Base-by-base conservation (phyloP, 2,329 filamentous ascomycete species). In the Fusarium verticillioides region DNA sequence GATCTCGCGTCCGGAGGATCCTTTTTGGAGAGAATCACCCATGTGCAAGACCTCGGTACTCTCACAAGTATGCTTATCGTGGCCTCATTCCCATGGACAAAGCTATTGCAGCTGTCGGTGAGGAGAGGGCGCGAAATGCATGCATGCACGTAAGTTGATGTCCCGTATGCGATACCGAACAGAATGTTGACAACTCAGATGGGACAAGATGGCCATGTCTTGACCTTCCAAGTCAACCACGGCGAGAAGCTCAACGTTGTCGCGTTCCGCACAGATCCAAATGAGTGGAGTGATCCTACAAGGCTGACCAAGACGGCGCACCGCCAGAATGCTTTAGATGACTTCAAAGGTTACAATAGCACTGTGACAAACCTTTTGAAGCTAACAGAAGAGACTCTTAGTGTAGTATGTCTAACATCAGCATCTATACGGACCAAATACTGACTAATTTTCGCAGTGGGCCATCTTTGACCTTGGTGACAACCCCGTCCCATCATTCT, bases 1-100 rank as follows among this genome's bases (percentile, higher is more conserved):
- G 91, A 77, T 89, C 87, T 13, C 81, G 82, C 21, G 84, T 87
- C 2, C 80, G 89, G 4, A 77, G 85, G 36, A 76, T 87, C 11
- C 79, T 91, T 13, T 79, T 90, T 1, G 87, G 86, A 0, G 75
- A 81, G 2, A 75, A 80, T 21, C 65, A 79, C 79, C 83, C 60
- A 75, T 84, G 32, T 54, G 83, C 59, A 76, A 86, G 2, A 73
- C 82, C 81, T 1, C 67, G 76, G 0, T 92, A 88, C 68, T 86
- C 85, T 0, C 84, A 87, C 26, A 89, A 89, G 74, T 89, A 90
- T 75, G 89, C 87, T 1, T 92, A 91, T 72, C 83, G 90, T 1
- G 80, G 78, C 1, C 62, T 82, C 11, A 60, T 82, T 1, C 75
- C 79, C 0, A 91, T 93, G 85, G 81, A 86, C 3, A 81, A 87